Evolutionary conservation across 106 monocot species (phyloP).

Genomic region (Phalaenopsis aphrodite): DNA sequence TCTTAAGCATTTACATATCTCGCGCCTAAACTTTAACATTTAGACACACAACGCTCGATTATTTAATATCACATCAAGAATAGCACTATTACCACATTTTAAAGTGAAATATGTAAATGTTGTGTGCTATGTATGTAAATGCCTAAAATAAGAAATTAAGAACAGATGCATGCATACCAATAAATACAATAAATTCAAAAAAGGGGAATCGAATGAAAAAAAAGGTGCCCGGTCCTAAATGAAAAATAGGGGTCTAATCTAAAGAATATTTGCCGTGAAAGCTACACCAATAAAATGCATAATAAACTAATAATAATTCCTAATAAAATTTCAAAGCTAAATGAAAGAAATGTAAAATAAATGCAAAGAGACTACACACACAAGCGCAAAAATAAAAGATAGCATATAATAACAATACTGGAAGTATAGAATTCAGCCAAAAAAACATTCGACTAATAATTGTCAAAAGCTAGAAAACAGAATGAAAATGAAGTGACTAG

Average conservation of each 20-base stretch:
- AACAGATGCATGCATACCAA: background rate
- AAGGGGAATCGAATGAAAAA: background rate
- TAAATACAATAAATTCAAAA: no score
- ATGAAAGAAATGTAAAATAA: background rate
- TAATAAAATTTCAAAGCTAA: background rate
- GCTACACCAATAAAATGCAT: background rate
- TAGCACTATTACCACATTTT: no score
- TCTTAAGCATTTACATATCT: background rate
- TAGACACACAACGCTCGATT: no score
- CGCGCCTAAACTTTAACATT: no score
- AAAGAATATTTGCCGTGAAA: constrained; percentile 1
- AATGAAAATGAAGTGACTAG: background rate
- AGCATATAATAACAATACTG: background rate
- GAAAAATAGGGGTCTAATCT: background rate
- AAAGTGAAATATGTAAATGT: no score
- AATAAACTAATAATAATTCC: background rate
- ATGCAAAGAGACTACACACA: background rate
- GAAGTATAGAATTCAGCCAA: background rate
- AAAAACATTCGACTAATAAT: background rate
- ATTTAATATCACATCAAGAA: no score
- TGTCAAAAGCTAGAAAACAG: background rate
- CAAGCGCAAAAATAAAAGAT: background rate
- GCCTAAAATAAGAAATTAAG: background rate
- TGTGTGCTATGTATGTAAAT: no score
- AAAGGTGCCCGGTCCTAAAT: background rate